These are phyloP conservation scores for Leccinum fallax DNA, from an alignment of 1,284 basidiomycete genomes.

Conservation along the genomic window DNA sequence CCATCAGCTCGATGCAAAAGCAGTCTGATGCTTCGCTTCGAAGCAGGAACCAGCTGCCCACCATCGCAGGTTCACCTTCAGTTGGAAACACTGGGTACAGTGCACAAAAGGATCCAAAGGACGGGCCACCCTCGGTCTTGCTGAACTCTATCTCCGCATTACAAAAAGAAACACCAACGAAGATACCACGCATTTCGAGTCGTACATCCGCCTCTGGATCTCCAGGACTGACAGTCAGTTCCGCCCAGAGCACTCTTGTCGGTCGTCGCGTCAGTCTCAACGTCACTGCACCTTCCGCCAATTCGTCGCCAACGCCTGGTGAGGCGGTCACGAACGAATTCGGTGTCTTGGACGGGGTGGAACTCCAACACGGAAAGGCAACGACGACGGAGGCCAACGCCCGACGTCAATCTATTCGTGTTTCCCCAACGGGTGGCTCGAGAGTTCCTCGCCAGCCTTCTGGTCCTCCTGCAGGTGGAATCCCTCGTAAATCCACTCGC, in stretches of 20 bases:
- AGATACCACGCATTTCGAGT: constrained; percentile 91
- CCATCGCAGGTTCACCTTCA: constrained; percentile 89
- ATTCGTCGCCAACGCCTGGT: constrained; percentile 59
- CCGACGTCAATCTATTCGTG: constrained; percentile 53
- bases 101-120: constrained; percentile 55
- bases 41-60: constrained; percentile 74
- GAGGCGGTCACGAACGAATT: constrained; percentile 68
- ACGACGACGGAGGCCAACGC: constrained; percentile 43
- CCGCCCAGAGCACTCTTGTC: constrained; percentile 44
- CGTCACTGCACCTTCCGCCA: constrained; percentile 56
- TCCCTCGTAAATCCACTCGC: constrained; percentile 65
- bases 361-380: constrained; percentile 35
- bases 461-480: constrained; percentile 46
- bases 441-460: constrained; percentile 70
- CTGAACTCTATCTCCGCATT: constrained; percentile 53
- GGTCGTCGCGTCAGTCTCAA: constrained; percentile 66
- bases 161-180: constrained; percentile 85
- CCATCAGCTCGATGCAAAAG: constrained; percentile 79
- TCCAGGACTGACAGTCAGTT: constrained; percentile 62
- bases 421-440: constrained; percentile 60
- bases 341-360: constrained; percentile 69
- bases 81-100: constrained; percentile 61
- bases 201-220: constrained; percentile 70
- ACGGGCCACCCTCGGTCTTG: constrained; percentile 53
- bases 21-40: constrained; percentile 79